Percentiles rank a stretch among this genome's conserved stretches.
These are phyloP conservation scores for Cytospora schulzeri DNA, from an alignment of 2,329 filamentous ascomycete species.

Conservation along the genomic window DNA sequence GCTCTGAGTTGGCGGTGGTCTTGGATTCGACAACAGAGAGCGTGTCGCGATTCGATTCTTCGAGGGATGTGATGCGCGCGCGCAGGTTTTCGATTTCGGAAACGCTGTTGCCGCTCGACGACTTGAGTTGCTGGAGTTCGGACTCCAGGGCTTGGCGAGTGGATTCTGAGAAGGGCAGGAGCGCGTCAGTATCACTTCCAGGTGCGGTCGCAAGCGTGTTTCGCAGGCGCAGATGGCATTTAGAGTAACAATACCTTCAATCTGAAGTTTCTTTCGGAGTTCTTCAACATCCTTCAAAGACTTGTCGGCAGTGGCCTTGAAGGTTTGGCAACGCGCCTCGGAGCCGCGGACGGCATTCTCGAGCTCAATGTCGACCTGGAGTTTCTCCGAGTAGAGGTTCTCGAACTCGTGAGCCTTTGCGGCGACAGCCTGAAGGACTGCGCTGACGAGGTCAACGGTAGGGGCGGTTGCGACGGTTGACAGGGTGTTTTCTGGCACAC, in stretches of 20 bases:
- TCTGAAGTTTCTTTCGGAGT: slow-evolving; percentile 75
- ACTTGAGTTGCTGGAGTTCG: slow-evolving; percentile 77
- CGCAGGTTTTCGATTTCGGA: slow-evolving; percentile 76
- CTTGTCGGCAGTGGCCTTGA: slow-evolving; percentile 82
- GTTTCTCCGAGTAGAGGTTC: slow-evolving; percentile 80
- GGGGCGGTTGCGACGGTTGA: slow-evolving; percentile 64
- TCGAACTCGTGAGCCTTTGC: slow-evolving; percentile 82
- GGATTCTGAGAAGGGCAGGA: slow-evolving; percentile 61
- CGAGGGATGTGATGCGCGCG: slow-evolving; percentile 81
- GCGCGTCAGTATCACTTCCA: slow-evolving; percentile 19
- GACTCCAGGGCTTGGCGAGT: slow-evolving; percentile 74
- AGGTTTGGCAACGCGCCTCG: slow-evolving; percentile 78
- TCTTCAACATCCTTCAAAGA: slow-evolving; percentile 82
- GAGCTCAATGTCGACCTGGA: slow-evolving; percentile 87
- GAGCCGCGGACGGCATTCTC: slow-evolving; percentile 85
- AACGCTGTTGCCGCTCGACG: slow-evolving; percentile 72
- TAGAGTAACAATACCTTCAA: slow-evolving; percentile 65
- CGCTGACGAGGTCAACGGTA: slow-evolving; percentile 76
- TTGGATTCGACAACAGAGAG: slow-evolving; percentile 88
- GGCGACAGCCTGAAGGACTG: slow-evolving; percentile 73
- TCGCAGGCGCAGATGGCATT: slow-evolving; percentile 11
- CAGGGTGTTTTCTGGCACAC: slow-evolving; percentile 66
- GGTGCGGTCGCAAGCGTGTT: slow-evolving; percentile 9
- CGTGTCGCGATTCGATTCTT: slow-evolving; percentile 90
- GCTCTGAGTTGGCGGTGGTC: slow-evolving; percentile 79